These are phyloP conservation scores for Colletotrichum sp. DNA, from an alignment of 2,329 filamentous ascomycete species.

Conservation along the genomic window DNA sequence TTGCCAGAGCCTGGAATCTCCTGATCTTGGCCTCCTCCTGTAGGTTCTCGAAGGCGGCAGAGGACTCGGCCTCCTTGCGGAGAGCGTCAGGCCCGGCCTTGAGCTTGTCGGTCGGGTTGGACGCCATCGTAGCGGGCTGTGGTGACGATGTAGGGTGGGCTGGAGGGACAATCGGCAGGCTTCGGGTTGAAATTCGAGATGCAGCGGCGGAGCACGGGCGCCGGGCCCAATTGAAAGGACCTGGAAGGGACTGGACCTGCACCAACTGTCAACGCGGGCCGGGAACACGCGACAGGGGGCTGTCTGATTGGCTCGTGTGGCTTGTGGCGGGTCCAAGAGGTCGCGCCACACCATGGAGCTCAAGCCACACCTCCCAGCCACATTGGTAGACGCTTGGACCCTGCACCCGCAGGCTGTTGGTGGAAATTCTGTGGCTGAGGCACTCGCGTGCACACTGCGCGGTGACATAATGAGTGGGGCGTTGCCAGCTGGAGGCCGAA, in stretches of 20 bases:
- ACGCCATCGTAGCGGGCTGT: constrained; percentile 32
- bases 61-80: constrained; percentile 42
- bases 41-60: constrained; percentile 37
- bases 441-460: not conserved
- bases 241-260: not conserved
- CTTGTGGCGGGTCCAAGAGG: not conserved
- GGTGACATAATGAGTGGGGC: constrained; percentile 14
- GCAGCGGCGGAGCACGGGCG: constrained; percentile 3
- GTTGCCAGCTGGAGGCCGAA: not conserved
- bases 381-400: not conserved
- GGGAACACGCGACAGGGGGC: not conserved
- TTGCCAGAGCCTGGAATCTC: constrained; percentile 42
- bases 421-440: not conserved
- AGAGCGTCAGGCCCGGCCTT: constrained; percentile 41
- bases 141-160: constrained; percentile 26
- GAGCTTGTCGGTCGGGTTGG: constrained; percentile 45
- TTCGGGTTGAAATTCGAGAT: constrained; percentile 18
- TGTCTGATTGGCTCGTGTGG: not conserved
- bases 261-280: not conserved
- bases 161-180: constrained; percentile 9
- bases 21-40: constrained; percentile 45
- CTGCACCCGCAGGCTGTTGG: not conserved
- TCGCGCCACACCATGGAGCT: not conserved
- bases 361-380: not conserved
- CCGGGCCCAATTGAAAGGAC: not conserved